Evolutionary conservation across 139 green algal species (phyloP), one percentile per base, ranked within the genome.

Genomic region (Chlamydomonas sp.): DNA sequence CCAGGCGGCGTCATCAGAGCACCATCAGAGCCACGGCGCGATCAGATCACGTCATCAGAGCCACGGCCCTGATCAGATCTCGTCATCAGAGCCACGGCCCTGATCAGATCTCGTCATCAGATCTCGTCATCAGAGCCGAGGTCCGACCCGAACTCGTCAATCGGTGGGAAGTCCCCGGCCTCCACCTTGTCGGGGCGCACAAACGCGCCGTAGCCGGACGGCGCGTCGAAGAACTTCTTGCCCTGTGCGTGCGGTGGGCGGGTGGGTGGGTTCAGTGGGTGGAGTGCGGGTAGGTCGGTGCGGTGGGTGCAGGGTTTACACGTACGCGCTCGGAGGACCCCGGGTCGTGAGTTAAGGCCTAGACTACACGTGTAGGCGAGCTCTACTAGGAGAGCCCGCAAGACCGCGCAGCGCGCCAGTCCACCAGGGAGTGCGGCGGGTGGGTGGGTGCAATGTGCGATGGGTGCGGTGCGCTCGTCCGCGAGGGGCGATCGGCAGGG

Each of bases 81-180:
- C 10, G 39, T 50, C 39, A 8, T n/a, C 39, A 50, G 39, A 50
- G 13, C 13, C 10, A 50, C 39, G 39, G 5, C 49, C 35, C 39
- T 35, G 37, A 31, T 88, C 76, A 97, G 29, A 96, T 91, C 75
- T 96, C 91, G 47, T 97, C 91, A 0, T 81, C 85, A 16, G 69
- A 76, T 0, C 72, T n/a, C 91, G 47, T 97, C 91, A 0, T 81
- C 85, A 16, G 69, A 76, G 0, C 72, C 78, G 35, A 84, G 71
- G 61, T 83, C 79, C 26, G 86, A 86, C 3, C 73, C 73, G 31
- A 94, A 83, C 4, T 93, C 90, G 64, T 96, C 91, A 24, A 95
- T 37, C 1, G 80, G 72, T 34, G 90, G 90, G 77, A 86, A 98
- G 78, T 96, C 91, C 0, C 93, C 92, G 1, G 79, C 76, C 49